Conservation (phyloP, 306 rosid genomes). For the Vigna radiata region DNA sequence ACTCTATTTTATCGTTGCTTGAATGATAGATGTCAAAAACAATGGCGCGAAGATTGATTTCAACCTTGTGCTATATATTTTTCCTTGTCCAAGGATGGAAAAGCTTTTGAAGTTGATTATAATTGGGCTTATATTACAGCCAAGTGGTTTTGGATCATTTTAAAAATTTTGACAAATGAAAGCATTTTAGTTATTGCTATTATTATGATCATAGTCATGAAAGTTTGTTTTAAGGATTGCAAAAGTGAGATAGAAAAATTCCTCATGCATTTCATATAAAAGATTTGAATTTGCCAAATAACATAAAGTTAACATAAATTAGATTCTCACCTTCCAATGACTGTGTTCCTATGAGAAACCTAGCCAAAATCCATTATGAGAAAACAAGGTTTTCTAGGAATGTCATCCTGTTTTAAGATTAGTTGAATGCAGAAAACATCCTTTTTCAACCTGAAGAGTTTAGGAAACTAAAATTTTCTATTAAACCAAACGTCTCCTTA, state of each 20-base stretch:
- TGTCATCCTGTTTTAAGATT: too few species aligned
- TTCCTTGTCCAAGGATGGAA: not conserved
- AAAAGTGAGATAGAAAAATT: not conserved
- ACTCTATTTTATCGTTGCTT: constrained; percentile 65
- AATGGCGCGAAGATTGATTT: constrained; percentile 56
- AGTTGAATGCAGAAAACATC: too few species aligned
- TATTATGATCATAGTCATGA: too few species aligned
- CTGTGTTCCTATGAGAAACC: too few species aligned
- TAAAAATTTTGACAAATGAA: not conserved
- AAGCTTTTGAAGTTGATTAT: constrained; percentile 15
- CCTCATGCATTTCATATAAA: not conserved
- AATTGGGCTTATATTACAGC: not conserved
- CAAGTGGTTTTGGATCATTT: not conserved
- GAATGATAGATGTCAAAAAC: constrained; percentile 54
- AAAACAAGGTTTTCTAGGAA: too few species aligned
- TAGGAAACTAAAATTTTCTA: too few species aligned
- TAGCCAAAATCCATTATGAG: too few species aligned
- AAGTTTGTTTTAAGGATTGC: constrained; percentile 3
- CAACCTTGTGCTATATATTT: not conserved
- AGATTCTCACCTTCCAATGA: too few species aligned
- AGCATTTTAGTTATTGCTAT: not conserved
- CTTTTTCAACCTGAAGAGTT: not conserved
- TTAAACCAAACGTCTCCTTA: too few species aligned
- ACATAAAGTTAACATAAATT: not conserved
- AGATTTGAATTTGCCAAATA: not conserved